Percentiles rank a stretch among this genome's conserved stretches.
phyloP scores from a whole-genome alignment of 1,139 yeast genomes.

The Ogataea hybrid region DNA sequence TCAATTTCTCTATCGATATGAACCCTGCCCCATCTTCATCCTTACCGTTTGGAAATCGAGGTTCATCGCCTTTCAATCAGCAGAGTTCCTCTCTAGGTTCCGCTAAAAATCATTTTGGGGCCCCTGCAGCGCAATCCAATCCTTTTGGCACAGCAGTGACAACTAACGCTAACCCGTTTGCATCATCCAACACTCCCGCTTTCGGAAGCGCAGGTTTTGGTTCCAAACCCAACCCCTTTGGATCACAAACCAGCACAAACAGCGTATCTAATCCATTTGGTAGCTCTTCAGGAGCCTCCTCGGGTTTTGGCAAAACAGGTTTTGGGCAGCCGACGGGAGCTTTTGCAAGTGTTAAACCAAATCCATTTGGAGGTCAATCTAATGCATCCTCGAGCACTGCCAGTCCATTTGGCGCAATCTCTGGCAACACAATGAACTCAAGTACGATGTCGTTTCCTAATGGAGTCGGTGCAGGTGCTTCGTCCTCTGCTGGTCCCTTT shows the following conservation, averaged over 20 bases:
- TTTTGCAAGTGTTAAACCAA: conserved; percentile 8
- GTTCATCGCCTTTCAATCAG: neutral
- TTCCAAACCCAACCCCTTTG: conserved; percentile 7
- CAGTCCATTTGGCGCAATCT: conserved; percentile 3
- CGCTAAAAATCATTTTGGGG: conserved; percentile 11
- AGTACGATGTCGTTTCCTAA: neutral
- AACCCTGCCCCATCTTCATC: neutral
- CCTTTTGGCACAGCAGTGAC: conserved; percentile 8
- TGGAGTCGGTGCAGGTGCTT: neutral
- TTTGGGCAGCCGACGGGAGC: conserved; percentile 5
- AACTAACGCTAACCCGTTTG: conserved; percentile 16
- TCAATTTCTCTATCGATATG: conserved; percentile 36
- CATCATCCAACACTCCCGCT: conserved; percentile 4
- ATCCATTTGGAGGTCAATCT: conserved; percentile 9
- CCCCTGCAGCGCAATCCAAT: conserved; percentile 10
- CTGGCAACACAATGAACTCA: no score
- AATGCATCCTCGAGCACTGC: neutral
- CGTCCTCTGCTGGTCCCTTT: neutral
- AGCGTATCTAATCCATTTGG: conserved; percentile 2
- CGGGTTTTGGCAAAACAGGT: conserved; percentile 9
- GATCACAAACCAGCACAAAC: neutral
- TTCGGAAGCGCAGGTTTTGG: conserved; percentile 21
- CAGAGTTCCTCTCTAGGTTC: neutral
- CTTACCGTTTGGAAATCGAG: conserved; percentile 2
- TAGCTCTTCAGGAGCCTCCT: neutral